Conservation (phyloP, 2,329 filamentous ascomycete genomes). For the Fusarium liriodendri region DNA sequence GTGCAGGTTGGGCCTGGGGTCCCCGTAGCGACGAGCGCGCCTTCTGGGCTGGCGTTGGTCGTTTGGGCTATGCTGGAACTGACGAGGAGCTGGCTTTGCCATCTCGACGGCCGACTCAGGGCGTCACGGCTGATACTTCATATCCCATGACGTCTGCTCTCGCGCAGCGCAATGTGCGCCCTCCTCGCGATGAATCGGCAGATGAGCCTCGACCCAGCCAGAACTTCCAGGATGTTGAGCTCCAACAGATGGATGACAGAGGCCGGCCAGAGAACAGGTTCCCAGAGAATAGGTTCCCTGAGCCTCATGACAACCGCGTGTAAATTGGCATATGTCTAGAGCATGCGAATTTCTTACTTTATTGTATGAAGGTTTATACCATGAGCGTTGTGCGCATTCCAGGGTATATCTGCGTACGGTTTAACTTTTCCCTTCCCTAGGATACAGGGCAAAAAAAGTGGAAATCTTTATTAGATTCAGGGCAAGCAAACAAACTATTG, state of each 20-base stretch:
- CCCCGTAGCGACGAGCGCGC: conserved; percentile 78
- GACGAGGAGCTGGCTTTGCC: conserved; percentile 39
- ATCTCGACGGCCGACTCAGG: conserved; percentile 28
- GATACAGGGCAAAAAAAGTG: background rate
- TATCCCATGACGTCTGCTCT: conserved; percentile 41
- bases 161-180: conserved; percentile 34
- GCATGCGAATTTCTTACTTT: background rate
- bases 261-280: conserved; percentile 28
- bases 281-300: conserved; percentile 24
- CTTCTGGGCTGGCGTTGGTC: conserved; percentile 81
- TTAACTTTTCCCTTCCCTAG: background rate
- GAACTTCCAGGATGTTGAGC: conserved; percentile 49
- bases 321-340: conserved; percentile 10
- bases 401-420: conserved; percentile 8
- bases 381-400: background rate
- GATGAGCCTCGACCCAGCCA: conserved; percentile 22
- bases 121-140: conserved; percentile 44
- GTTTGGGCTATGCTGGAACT: conserved; percentile 65
- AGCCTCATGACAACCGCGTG: conserved; percentile 6
- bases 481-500: background rate
- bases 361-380: background rate
- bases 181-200: conserved; percentile 16
- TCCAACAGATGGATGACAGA: conserved; percentile 37
- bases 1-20: conserved; percentile 91
- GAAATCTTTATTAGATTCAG: background rate